Conservation (phyloP, 371 early-diverging fungal genomes). For the Thermomucor indicae-seudaticae region DNA sequence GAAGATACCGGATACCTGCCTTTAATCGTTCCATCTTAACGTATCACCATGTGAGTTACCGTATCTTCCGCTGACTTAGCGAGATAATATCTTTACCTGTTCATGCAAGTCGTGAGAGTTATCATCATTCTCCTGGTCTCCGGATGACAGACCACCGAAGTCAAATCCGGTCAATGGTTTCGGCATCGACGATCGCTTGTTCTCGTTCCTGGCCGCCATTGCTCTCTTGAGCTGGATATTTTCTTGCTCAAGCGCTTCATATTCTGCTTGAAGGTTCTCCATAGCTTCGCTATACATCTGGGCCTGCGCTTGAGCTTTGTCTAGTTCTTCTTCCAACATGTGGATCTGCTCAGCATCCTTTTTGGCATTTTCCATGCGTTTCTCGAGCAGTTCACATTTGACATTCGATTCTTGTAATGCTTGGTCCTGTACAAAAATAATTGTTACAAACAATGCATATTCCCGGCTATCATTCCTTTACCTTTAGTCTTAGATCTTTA, state of each 20-base stretch:
- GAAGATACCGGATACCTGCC: constrained; percentile 68
- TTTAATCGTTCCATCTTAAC: constrained; percentile 63
- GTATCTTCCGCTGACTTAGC: no score
- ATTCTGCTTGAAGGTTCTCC: constrained; percentile 70
- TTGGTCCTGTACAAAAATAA: constrained; percentile 37
- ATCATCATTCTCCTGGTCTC: background rate
- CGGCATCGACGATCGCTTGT: constrained; percentile 29
- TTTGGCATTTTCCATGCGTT: constrained; percentile 62
- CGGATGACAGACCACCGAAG: background rate
- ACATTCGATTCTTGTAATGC: constrained; percentile 70
- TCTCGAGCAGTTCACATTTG: constrained; percentile 76
- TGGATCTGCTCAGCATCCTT: constrained; percentile 65
- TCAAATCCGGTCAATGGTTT: constrained; percentile 8
- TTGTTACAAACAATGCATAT: background rate
- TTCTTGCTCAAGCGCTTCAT: constrained; percentile 63
- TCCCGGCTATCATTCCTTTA: background rate
- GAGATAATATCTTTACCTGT: no score
- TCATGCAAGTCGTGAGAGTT: no score
- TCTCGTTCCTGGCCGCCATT: constrained; percentile 34
- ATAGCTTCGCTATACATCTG: constrained; percentile 70
- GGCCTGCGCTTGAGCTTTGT: constrained; percentile 59
- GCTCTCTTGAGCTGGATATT: constrained; percentile 56
- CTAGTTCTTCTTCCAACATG: constrained; percentile 56
- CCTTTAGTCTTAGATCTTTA: constrained; percentile 68
- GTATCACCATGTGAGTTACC: background rate